These are phyloP conservation scores for Murraya koenigii DNA, from an alignment of 345 rosid species.

Conservation along the genomic window DNA sequence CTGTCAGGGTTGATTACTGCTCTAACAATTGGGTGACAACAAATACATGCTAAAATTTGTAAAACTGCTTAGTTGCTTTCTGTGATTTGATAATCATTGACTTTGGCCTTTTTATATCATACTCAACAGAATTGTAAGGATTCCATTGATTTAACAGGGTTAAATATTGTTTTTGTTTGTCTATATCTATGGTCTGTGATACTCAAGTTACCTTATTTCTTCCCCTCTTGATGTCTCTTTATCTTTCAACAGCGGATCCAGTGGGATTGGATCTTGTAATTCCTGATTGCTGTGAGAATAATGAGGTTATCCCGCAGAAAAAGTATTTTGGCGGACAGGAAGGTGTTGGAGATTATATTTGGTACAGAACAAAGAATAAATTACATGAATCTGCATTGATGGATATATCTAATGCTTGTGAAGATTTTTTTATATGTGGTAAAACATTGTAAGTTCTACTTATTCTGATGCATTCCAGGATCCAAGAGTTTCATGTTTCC, in stretches of 20 bases:
- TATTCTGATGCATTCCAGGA: slow-evolving; percentile 11
- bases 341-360: slow-evolving; percentile 78
- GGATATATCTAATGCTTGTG: slow-evolving; percentile 48
- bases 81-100: background rate
- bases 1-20: background rate
- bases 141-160: background rate
- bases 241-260: slow-evolving; percentile 69
- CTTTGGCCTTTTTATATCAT: background rate
- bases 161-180: background rate
- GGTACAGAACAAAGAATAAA: slow-evolving; percentile 74
- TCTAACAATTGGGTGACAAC: background rate
- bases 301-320: slow-evolving; percentile 70
- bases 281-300: slow-evolving; percentile 69
- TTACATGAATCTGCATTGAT: slow-evolving; percentile 55
- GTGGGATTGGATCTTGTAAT: slow-evolving; percentile 77
- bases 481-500: background rate
- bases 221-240: slow-evolving; percentile 10
- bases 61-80: background rate
- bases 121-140: background rate
- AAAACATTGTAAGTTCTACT: slow-evolving; percentile 65
- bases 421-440: slow-evolving; percentile 49
- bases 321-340: slow-evolving; percentile 86
- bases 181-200: background rate
- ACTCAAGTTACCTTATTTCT: background rate
- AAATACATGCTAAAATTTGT: background rate